Base-by-base conservation (phyloP, 2,329 filamentous ascomycete species). In the Metarhizium album region DNA sequence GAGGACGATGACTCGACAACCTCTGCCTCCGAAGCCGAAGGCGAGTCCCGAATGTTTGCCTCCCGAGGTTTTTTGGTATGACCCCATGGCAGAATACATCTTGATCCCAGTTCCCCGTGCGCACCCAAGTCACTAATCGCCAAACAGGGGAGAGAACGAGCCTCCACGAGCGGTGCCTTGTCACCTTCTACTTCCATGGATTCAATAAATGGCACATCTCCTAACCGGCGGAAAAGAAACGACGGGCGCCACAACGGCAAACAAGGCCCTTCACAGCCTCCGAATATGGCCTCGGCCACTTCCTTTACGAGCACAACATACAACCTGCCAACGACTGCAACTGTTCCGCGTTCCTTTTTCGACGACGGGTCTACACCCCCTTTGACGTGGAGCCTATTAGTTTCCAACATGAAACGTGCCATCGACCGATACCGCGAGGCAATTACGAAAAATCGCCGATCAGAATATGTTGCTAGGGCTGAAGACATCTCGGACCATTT, bases 401-500 rank as follows among this genome's bases (percentile, higher is more conserved):
- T 97, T 5, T 83, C 90, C 52, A 95, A 95, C 62, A 97, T 97
- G 87, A 89, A 88, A 60, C 79, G 82, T 57, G 87, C 91, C 2
- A 85, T 98, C 53, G 90, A 96, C 59, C 80, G 84, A 51, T 98
- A 97, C 67, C 82, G 90, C 45, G 86, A 94, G 58, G 87, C 88
- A n/a, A 87, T 98, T 59, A 84, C 84, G 55, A 86, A 83, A 60
- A 85, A 84, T 55, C 83, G 86, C 62, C 83, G 90, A 24, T 87
- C 90, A 2, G 90, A 97, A 64, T 97, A 95, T 66, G 93, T 97
- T 24, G 84, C 86, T 52, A 81, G 87, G 55, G 93, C 93, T n/a
- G 93, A 98, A 68, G 91, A 98, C 64, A 96, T 98, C 48, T 97
- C 93, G 4, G 93, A 98, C 65, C 91, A 98, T 65, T 74, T 98